phyloP scores from a whole-genome alignment of 1,139 yeast genomes.

The Trichomonascaceae sp. region DNA sequence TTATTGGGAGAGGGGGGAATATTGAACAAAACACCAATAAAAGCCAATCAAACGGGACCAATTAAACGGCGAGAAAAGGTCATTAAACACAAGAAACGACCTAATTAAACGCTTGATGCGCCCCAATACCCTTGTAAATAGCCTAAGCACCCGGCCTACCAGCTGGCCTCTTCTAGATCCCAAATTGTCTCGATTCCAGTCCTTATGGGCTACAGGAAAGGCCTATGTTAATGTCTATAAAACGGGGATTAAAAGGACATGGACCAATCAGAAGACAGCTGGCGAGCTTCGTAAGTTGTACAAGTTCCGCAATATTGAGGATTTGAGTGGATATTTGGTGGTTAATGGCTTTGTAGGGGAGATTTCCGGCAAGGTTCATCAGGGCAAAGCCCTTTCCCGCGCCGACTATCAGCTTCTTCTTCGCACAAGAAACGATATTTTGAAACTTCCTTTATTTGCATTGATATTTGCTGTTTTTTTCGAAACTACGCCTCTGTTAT shows the following conservation, averaged over 20 bases:
- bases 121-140: neutral
- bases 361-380: neutral
- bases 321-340: constrained; percentile 25
- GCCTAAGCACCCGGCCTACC: constrained; percentile 6
- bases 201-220: constrained; percentile 26
- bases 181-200: constrained; percentile 11
- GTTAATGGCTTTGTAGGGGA: constrained; percentile 24
- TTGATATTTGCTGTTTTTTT: constrained; percentile 50
- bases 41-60: neutral
- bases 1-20: too few species aligned
- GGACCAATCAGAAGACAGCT: constrained; percentile 25
- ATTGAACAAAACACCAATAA: too few species aligned
- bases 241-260: constrained; percentile 31
- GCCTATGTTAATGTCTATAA: constrained; percentile 30
- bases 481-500: constrained; percentile 58
- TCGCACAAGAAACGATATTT: constrained; percentile 53
- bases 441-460: constrained; percentile 60
- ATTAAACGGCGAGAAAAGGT: neutral
- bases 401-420: constrained; percentile 48
- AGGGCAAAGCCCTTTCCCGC: constrained; percentile 38
- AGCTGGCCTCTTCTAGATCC: constrained; percentile 9
- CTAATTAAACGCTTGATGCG: neutral
- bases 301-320: constrained; percentile 17
- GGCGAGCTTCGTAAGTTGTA: constrained; percentile 17
- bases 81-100: too few species aligned